Evolutionary conservation across 2,329 filamentous ascomycete genomes (phyloP).

Genomic region (Epichloe hybrida): DNA sequence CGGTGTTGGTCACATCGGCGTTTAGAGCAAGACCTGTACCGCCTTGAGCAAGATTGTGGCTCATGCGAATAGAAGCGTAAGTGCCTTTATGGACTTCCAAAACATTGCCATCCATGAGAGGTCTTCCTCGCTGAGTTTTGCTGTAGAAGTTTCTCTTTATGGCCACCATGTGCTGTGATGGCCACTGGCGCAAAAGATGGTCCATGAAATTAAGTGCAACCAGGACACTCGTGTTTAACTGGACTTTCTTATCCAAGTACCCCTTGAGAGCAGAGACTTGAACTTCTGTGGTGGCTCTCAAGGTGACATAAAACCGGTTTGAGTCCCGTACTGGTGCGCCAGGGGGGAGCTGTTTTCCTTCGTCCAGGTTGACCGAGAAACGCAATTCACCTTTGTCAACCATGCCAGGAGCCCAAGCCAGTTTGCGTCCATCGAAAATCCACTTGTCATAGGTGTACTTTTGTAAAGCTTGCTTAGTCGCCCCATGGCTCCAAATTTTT

Average conservation of each 20-base stretch:
- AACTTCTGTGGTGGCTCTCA: slow-evolving; percentile 54
- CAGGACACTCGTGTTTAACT: slow-evolving; percentile 53
- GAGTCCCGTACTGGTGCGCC: slow-evolving; percentile 18
- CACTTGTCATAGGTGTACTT: slow-evolving; percentile 34
- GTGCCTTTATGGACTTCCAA: slow-evolving; percentile 77
- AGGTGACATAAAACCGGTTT: slow-evolving; percentile 45
- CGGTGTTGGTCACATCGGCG: slow-evolving; percentile 80
- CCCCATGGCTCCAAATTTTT: slow-evolving; percentile 62
- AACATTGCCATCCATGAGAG: slow-evolving; percentile 43
- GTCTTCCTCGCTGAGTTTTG: slow-evolving; percentile 29
- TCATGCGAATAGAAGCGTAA: slow-evolving; percentile 72
- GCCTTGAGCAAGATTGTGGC: slow-evolving; percentile 35
- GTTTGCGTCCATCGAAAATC: slow-evolving; percentile 71
- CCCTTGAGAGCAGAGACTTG: slow-evolving; percentile 50
- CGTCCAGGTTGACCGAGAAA: slow-evolving; percentile 59
- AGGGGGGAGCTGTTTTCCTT: slow-evolving; percentile 35
- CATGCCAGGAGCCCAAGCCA: slow-evolving; percentile 56
- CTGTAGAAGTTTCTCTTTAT: slow-evolving; percentile 81
- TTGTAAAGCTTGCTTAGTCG: slow-evolving; percentile 41
- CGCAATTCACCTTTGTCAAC: slow-evolving; percentile 35
- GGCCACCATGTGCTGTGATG: slow-evolving; percentile 49
- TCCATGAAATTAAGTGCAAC: slow-evolving; percentile 86
- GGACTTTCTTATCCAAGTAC: slow-evolving; percentile 49
- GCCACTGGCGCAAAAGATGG: slow-evolving; percentile 71
- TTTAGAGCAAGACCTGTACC: slow-evolving; percentile 64